phyloP scores from a whole-genome alignment of 768 basidiomycete genomes.

The Macrolepiota dolichaula region DNA sequence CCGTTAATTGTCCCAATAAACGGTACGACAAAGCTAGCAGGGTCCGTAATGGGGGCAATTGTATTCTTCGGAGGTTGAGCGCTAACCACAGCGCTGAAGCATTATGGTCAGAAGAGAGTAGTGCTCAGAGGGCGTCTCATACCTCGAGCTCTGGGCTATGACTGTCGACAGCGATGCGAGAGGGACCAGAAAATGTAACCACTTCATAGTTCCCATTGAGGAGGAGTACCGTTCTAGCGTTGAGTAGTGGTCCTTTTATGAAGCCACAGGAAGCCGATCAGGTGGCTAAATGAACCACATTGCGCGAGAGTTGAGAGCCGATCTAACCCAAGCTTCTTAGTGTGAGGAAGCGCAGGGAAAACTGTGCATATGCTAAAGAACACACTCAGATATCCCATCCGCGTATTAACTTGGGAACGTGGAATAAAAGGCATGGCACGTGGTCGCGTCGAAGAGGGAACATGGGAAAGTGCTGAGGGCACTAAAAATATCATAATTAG shows the following conservation, averaged over 20 bases:
- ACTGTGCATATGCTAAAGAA: background rate
- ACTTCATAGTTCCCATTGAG: background rate
- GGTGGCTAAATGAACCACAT: slow-evolving; percentile 4
- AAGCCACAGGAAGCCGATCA: background rate
- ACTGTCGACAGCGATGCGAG: background rate
- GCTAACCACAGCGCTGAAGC: background rate
- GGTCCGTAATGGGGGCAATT: slow-evolving; percentile 30
- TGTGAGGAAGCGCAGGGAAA: background rate
- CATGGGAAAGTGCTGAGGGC: background rate
- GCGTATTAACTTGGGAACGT: background rate
- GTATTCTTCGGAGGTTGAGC: slow-evolving; percentile 7
- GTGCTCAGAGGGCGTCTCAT: background rate
- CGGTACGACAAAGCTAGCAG: slow-evolving; percentile 45
- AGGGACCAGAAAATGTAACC: background rate
- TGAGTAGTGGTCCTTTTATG: background rate
- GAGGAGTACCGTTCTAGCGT: background rate
- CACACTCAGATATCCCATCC: background rate
- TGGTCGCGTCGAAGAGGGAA: slow-evolving; percentile 1
- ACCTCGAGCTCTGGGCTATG: slow-evolving; percentile 10
- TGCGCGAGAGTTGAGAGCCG: slow-evolving; percentile 2
- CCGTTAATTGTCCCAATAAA: slow-evolving; percentile 67
- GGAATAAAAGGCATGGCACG: background rate
- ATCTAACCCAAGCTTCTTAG: slow-evolving; percentile 3
- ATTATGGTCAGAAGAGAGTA: background rate
- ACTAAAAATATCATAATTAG: background rate